Evolutionary conservation across 805 yeast species (phyloP).

Genomic region (Starmerella lactis-condensi): DNA sequence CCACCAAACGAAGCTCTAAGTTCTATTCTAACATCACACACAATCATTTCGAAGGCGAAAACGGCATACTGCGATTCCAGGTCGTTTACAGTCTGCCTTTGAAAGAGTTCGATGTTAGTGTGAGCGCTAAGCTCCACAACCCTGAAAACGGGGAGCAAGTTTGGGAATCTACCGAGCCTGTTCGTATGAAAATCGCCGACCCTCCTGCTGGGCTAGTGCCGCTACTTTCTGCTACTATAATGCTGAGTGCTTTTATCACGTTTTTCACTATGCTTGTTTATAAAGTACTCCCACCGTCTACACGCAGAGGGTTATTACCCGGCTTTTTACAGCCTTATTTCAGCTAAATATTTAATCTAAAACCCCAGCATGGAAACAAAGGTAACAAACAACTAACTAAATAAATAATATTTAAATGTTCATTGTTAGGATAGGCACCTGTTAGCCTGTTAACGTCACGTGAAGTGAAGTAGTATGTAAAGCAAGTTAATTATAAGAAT

Average conservation of each 20-base stretch:
- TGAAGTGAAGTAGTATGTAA: too few relatives aligned
- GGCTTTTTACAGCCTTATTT: too few relatives aligned
- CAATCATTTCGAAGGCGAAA: constrained; percentile 2
- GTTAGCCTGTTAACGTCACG: too few relatives aligned
- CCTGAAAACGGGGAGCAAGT: constrained; percentile 13
- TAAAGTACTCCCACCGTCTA: too few relatives aligned
- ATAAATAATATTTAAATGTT: too few relatives aligned
- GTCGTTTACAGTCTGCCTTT: constrained; percentile 13
- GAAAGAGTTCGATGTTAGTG: constrained; percentile 35
- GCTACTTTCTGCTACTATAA: constrained; percentile 41
- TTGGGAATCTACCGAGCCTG: constrained; percentile 14
- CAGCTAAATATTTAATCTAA: too few relatives aligned
- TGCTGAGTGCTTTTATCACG: constrained; percentile 33
- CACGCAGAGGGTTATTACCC: too few relatives aligned
- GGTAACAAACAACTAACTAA: too few relatives aligned
- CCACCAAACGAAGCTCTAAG: constrained; percentile 12
- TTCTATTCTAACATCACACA: constrained; percentile 9
- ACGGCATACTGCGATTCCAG: neutral
- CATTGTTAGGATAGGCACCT: too few relatives aligned
- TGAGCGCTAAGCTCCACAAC: constrained; percentile 30
- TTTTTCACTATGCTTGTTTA: too few relatives aligned
- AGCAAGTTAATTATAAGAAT: too few relatives aligned
- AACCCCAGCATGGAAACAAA: too few relatives aligned
- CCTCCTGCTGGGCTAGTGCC: constrained; percentile 48
- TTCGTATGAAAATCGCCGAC: constrained; percentile 36